Base-by-base conservation (phyloP, 2,329 filamentous ascomycete species). In the Paraconiothyrium brasiliense region DNA sequence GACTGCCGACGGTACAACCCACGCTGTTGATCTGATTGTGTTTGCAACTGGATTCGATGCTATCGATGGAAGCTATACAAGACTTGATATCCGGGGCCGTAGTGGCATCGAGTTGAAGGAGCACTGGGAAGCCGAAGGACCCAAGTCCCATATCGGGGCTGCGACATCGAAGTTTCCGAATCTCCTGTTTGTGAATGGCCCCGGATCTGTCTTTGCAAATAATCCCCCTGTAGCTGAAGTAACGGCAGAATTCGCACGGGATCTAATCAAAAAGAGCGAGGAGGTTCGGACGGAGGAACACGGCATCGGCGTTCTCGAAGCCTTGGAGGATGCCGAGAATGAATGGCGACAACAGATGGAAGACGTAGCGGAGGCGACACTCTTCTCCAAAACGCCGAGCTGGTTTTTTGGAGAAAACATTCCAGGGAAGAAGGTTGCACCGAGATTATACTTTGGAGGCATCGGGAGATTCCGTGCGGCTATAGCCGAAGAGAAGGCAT, bases 1-100 rank as follows among this genome's bases (percentile, higher is more conserved):
- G 11, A 79, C 75, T 1, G 57, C 67, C 0, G 73, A 81, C 43
- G 78, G 75, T 16, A 67, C 66, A 57, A 58, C 66, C 20, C 69
- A 72, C 27, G 74, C 79, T 32, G 70, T 81, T 37, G 79, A 81
- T 48, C 62, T 79, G 11, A 61, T 81, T 16, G 73, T 76, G 35
- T 71, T 78, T n/a, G 79, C 79, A 1, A 81, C 79, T 2, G 79
- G 80, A 10, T 82, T 81, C 59, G 80, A 81, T 66, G 82, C 82
- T 5, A 84, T 71, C n/a, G 68, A 63, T 4, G 70, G 70, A 1
- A 62, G 63, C 4, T 70, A 68, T 54, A 65, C 51, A 10, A 58
- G 56, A 3, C 63, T 71, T 43, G 65, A 71, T 8, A 56, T 56
- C 6, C 37, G 30, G 11, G 54, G 54, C n/a, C 39, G 54, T 34